phyloP scores from a whole-genome alignment of 2,329 filamentous ascomycete species.

The Sarocladium kiliense region DNA sequence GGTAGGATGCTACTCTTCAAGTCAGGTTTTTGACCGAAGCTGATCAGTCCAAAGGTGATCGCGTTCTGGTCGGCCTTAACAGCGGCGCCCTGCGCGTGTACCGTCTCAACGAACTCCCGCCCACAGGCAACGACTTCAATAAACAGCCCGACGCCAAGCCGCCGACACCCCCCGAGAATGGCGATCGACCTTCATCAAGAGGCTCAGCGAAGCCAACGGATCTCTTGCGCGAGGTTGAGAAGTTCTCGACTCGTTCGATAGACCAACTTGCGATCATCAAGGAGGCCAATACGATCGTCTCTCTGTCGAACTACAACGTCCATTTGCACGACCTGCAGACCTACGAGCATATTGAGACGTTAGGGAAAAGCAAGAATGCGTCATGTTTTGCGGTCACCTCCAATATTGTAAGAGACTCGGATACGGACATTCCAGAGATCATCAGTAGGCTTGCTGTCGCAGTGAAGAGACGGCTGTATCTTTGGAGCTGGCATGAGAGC shows the following conservation, averaged over 20 bases:
- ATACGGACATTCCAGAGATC: conserved; percentile 85
- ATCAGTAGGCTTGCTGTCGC: conserved; percentile 88
- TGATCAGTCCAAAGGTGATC: conserved; percentile 58
- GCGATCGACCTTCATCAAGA: conserved; percentile 21
- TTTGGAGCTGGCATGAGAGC: conserved; percentile 97
- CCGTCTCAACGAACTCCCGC: conserved; percentile 68
- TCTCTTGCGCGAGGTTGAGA: conserved; percentile 85
- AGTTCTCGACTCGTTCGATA: conserved; percentile 83
- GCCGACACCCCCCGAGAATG: conserved; percentile 19
- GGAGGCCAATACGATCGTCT: conserved; percentile 86
- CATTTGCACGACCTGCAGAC: conserved; percentile 85
- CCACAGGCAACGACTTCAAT: conserved; percentile 28
- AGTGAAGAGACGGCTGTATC: conserved; percentile 80
- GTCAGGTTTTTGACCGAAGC: too few species aligned
- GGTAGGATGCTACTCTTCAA: too few species aligned
- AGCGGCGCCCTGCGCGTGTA: conserved; percentile 87
- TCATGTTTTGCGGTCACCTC: conserved; percentile 88
- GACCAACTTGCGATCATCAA: conserved; percentile 95
- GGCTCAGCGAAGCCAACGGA: conserved; percentile 60
- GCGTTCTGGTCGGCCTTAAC: conserved; percentile 86
- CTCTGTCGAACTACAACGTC: conserved; percentile 83
- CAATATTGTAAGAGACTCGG: conserved; percentile 86
- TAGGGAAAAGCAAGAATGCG: conserved; percentile 82
- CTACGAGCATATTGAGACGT: conserved; percentile 73
- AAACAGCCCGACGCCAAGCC: conserved; percentile 17